These are phyloP conservation scores for Vickermania ingenoplastis DNA, from an alignment of 208 protist species.

Conservation along the genomic window DNA sequence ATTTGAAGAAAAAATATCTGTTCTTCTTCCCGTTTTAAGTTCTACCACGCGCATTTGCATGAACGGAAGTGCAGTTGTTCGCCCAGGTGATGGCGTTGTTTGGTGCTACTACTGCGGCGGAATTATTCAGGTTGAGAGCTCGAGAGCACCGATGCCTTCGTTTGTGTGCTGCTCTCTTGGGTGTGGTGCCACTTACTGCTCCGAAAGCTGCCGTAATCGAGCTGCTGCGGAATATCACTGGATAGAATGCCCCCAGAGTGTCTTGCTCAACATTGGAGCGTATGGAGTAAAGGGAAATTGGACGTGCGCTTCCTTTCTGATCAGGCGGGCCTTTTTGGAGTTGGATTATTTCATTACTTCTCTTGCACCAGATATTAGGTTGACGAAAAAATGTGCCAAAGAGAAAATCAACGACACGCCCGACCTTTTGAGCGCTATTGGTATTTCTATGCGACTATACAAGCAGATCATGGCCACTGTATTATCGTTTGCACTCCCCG, in stretches of 20 bases:
- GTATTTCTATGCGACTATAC: background rate
- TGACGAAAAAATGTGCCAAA: background rate
- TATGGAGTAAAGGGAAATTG: background rate
- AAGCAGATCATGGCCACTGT: background rate
- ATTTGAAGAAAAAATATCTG: background rate
- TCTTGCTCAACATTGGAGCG: background rate
- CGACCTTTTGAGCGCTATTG: background rate
- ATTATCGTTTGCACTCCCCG: background rate
- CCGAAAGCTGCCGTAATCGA: conserved; percentile 48
- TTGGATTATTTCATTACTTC: background rate
- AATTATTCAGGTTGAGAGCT: background rate
- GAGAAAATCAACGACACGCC: background rate
- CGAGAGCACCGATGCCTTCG: background rate
- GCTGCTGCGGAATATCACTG: conserved; percentile 67
- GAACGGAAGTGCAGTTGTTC: background rate
- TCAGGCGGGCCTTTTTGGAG: background rate
- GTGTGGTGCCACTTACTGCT: conserved; percentile 46
- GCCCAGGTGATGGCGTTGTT: background rate
- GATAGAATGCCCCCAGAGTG: conserved; percentile 42
- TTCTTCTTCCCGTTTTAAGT: background rate
- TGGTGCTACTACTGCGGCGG: background rate
- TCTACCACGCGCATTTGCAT: background rate
- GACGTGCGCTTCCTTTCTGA: background rate
- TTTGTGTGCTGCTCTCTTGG: conserved; percentile 3
- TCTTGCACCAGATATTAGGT: background rate